A percentile compares a stretch with the other conserved stretches of the same genome.
Evolutionary conservation across 257 asterid species (phyloP).

Genomic region (Rhazya stricta): DNA sequence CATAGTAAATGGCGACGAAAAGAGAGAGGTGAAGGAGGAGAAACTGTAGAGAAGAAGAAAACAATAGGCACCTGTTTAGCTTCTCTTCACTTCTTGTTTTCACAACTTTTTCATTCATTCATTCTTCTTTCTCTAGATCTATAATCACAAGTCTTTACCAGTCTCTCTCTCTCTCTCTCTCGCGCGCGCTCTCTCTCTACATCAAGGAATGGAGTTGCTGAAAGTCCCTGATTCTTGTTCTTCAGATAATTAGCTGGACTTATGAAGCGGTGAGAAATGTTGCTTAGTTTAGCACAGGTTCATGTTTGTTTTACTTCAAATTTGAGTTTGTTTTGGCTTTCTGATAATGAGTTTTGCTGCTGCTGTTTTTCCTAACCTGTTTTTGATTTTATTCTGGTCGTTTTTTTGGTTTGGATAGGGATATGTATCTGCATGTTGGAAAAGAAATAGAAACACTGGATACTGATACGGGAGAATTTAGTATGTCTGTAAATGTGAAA

Average conservation of each 20-base stretch:
- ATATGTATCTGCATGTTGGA: background rate
- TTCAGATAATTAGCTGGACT: slow-evolving; percentile 2
- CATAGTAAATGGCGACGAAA: slow-evolving; percentile 80
- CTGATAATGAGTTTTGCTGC: background rate
- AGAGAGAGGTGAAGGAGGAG: slow-evolving; percentile 34
- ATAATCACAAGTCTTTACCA: slow-evolving; percentile 8
- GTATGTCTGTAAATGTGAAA: slow-evolving; percentile 1
- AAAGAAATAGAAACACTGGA: background rate
- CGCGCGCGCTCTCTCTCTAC: background rate
- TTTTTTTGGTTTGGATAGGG: background rate
- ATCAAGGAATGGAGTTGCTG: slow-evolving; percentile 14
- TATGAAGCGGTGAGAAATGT: slow-evolving; percentile 18
- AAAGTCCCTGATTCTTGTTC: slow-evolving; percentile 3
- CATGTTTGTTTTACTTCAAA: slow-evolving; percentile 9
- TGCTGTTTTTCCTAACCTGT: background rate
- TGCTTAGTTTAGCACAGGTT: background rate
- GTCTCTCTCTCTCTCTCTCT: background rate
- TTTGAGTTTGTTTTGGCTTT: background rate
- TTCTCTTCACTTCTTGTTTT: slow-evolving; percentile 23
- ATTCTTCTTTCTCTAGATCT: slow-evolving; percentile 63
- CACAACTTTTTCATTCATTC: slow-evolving; percentile 29
- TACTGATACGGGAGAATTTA: background rate
- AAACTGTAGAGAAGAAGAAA: slow-evolving; percentile 54
- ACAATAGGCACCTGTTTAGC: slow-evolving; percentile 27
- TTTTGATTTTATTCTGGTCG: background rate